Conservation (phyloP, 805 yeast genomes). For the Lachancea sp. region DNA sequence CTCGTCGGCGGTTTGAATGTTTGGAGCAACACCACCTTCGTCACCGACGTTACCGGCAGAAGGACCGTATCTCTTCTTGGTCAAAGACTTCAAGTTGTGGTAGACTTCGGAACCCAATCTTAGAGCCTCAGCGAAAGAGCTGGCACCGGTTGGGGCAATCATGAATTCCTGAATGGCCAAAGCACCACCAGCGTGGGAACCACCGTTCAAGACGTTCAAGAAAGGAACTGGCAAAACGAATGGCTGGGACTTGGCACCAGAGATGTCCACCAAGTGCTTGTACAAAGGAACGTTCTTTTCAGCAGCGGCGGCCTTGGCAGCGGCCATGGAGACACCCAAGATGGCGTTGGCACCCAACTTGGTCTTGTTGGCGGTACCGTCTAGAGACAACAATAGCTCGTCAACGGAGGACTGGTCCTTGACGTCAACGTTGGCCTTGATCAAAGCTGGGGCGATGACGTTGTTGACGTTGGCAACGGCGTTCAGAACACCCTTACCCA, state of each 20-base stretch:
- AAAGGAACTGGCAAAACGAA: constrained; percentile 97
- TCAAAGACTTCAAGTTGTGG: constrained; percentile 89
- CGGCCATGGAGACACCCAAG: constrained; percentile 96
- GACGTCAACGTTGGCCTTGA: constrained; percentile 76
- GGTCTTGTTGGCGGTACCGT: constrained; percentile 96
- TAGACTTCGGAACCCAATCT: constrained; percentile 97
- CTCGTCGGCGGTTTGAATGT: constrained; percentile 90
- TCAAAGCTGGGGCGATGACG: constrained; percentile 87
- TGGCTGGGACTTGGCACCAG: constrained; percentile 66
- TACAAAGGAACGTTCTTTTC: constrained; percentile 90
- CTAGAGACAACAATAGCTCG: constrained; percentile 76
- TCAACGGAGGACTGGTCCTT: constrained; percentile 83
- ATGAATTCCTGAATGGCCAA: constrained; percentile 98
- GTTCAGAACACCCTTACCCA: constrained; percentile 96
- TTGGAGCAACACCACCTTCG: constrained; percentile 99
- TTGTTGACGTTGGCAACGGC: constrained; percentile 96
- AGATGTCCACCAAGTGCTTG: constrained; percentile 77
- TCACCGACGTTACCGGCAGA: constrained; percentile 99
- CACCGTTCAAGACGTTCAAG: constrained; percentile 99
- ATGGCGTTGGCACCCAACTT: constrained; percentile 98
- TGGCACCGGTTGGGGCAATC: constrained; percentile 94
- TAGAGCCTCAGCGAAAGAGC: constrained; percentile 87
- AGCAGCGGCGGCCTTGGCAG: constrained; percentile 97
- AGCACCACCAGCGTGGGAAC: constrained; percentile 99
- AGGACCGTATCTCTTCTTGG: constrained; percentile 94